Base-by-base conservation (phyloP, 1,139 yeast species). In the Zygosaccharomyces pseudobailii region DNA sequence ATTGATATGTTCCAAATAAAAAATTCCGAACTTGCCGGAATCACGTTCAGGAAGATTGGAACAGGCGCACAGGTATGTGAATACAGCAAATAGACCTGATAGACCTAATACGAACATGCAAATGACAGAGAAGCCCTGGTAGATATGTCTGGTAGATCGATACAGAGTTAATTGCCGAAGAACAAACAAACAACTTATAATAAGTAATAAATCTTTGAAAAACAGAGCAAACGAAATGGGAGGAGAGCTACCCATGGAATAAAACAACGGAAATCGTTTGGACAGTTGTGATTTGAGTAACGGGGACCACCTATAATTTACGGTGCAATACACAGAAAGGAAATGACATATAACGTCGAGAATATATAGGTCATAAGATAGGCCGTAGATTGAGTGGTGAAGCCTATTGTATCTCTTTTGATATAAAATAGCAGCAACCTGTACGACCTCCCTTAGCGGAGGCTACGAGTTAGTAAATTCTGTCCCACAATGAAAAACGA, bases 1-100 rank as follows among this genome's bases (percentile, higher is more conserved):
- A 48, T 66, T 65, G n/a, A 67, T 46, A 45, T 66, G 65, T 44
- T 69, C 72, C 22, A 67, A 43, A 36, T 57, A 61, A 42, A 57
- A 65, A 0, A 68, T 38, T 0, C 70, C 70, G 46, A 58, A 56
- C 27, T 42, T 51, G 0, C 70, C 70, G 23, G 66, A 57, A 25
- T 50, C 36, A 10, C 30, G 40, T 10, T 40, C 22, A 1, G 61
- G 59, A 22, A 56, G 44, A 35, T 56, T 50, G 8, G 36, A 25
- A 17, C 43, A 43, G 2, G 63, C 47, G 41, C 60, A 62, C 17
- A 53, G 36, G 32, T 51, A 54, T 5, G 65, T 55, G 5, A 56
- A 55, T n/a, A 54, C 42, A 17, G 52, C 49, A 23, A 59, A 54
- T 2, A 45, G 27, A 19, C 47, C 21, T n/a, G 48, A 27, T 0